Evolutionary conservation across 2,329 filamentous ascomycete genomes (phyloP), one percentile per base, ranked within the genome.

Genomic region (Knufia fluminis): DNA sequence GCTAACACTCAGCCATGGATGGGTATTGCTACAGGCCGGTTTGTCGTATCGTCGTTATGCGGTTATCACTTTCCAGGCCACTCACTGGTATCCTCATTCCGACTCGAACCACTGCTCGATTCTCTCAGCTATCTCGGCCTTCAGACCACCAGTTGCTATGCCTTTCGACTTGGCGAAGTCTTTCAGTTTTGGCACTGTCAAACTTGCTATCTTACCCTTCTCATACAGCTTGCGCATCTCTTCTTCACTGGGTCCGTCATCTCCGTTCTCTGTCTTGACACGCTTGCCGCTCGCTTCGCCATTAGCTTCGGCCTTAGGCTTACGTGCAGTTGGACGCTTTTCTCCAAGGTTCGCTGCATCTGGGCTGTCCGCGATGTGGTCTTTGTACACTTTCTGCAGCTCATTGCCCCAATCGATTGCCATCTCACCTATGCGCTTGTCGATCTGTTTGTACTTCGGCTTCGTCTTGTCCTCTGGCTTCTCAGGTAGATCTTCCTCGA

Each of bases 401-500:
- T 77, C 74, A 31, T 78, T 71, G 3, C 85, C 82, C 82, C 90
- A 95, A 28, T 86, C 81, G 40, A 83, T 72, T 8, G 95, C 77
- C 61, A 88, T 86, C 1, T 80, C 78, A 0, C 89, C 90, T 1
- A 86, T 84, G 24, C 91, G 81, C 70, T 94, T 97, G 64, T 89
- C 80, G 49, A 98, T 97, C 57, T 94, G 87, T 58, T 79, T 83
- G 66, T 83, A 89, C 59, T 85, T 87, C 1, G 92, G 92, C 12
- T 86, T 64, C 0, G 92, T 97, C 56, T 85, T 82, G 62, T 98
- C 92, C 44, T 83, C 77, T 1, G 78, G 73, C 40, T 76, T 68
- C 17, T 85, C 83, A 0, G 90, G 90, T 1, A 94, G 70, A 57
- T 96, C 90, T 63, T 98, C 92, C 31, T 95, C 90, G 1, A 98